Conservation (phyloP, 257 asterid species). For the Thymus quinquecostatus region DNA sequence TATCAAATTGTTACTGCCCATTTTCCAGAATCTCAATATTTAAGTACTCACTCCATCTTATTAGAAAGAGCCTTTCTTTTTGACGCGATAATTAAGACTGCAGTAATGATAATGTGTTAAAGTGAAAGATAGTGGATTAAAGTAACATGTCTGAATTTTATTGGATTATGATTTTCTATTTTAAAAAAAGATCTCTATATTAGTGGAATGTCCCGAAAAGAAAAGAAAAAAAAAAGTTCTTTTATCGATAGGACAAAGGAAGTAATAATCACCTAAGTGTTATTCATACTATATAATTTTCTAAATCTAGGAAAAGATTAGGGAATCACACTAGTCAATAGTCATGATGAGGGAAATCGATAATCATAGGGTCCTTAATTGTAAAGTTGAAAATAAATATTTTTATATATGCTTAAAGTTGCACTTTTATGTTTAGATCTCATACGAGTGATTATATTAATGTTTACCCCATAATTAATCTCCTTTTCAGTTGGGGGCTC, state of each 20-base stretch:
- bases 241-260: too few relatives aligned
- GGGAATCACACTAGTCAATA: slow-evolving; percentile 29
- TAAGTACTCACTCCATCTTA: too few relatives aligned
- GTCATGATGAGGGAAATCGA: slow-evolving; percentile 35
- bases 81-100: too few relatives aligned
- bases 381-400: slow-evolving; percentile 24
- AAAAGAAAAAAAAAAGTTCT: too few relatives aligned
- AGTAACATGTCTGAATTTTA: too few relatives aligned
- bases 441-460: slow-evolving; percentile 17
- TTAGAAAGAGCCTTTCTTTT: too few relatives aligned
- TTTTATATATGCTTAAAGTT: background rate
- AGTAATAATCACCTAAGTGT: background rate
- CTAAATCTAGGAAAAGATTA: slow-evolving; percentile 8
- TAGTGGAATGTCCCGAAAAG: too few relatives aligned
- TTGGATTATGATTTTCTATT: too few relatives aligned
- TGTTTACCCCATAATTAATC: slow-evolving; percentile 20
- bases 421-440: slow-evolving; percentile 36
- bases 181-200: too few relatives aligned
- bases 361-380: slow-evolving; percentile 41
- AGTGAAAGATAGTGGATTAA: too few relatives aligned
- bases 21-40: background rate
- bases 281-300: background rate
- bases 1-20: slow-evolving; percentile 15
- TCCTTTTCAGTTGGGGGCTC: slow-evolving; percentile 28
- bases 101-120: too few relatives aligned